Base-by-base conservation (phyloP, 2,329 filamentous ascomycete species). In the Aspergillus texensis region DNA sequence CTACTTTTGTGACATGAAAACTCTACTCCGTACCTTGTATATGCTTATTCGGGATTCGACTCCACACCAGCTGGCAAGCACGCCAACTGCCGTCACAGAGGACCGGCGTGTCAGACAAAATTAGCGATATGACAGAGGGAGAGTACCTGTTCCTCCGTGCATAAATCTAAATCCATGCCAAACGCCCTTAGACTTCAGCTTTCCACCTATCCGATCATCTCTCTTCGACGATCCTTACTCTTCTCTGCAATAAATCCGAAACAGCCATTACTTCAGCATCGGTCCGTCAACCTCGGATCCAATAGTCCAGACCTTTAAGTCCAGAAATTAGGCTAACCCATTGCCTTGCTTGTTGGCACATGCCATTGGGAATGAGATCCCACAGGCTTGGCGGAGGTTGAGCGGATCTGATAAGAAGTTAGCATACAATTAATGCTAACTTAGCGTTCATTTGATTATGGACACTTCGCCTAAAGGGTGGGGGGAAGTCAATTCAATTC, bases 161-260 rank as follows among this genome's bases (percentile, higher is more conserved):
- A 36, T 32, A 12, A 54, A 6, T 54, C 28, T 36, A 21, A 34
- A 32, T 12, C 4, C 32, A 26, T 50, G 46, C 26, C 16, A 50
- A 50, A 50, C 16, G 46, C 46, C 19, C 52, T 36, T 26, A 36
- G 36, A 16, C 19, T 10, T 54, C 21, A 26, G 28, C 8, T n/a
- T 34, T 53, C n/a, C n/a, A 11, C n/a, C n/a, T 53, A 32, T 36
- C 2, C 28, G 32, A 36, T 55, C 52, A 26, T 26, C n/a, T 39
- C n/a, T 6, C 2, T 32, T 34, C 26, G 52, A 21, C 32, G 32
- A 55, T 55, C 52, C 52, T 26, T 55, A 26, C 52, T 39, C 3
- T 55, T 55, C 52, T 55, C 52, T 55, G 34, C 52, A 55, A 39
- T 26, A 14, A 39, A 21, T 26, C 34, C 52, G 52, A 55, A 55